These are phyloP conservation scores for Asterochloris sp. DNA, from an alignment of 139 green algal genomes.

Conservation along the genomic window DNA sequence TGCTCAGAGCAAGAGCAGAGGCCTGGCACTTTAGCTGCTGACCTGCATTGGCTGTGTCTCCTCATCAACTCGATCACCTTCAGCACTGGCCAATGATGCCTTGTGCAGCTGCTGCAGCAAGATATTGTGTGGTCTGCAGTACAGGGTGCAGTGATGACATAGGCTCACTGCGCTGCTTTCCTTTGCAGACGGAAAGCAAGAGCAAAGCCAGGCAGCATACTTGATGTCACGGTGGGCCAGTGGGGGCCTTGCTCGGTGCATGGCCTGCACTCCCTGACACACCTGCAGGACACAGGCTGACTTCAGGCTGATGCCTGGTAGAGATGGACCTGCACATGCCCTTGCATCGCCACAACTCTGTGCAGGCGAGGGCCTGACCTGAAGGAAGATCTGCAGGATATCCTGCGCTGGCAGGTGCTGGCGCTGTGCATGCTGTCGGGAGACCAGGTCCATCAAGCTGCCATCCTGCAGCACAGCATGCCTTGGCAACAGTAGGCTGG, in stretches of 20 bases:
- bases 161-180: neutral
- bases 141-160: neutral
- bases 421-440: constrained; percentile 20
- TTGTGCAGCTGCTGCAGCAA: constrained; percentile 41
- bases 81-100: too few species aligned
- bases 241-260: constrained; percentile 57
- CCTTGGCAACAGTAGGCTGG: too few species aligned
- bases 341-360: neutral
- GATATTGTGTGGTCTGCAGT: constrained; percentile 69
- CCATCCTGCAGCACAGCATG: constrained; percentile 32
- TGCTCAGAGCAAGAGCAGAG: too few species aligned
- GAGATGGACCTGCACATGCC: neutral
- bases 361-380: constrained; percentile 37
- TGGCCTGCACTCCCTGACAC: constrained; percentile 47
- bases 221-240: constrained; percentile 86
- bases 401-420: constrained; percentile 31
- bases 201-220: neutral
- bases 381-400: constrained; percentile 54
- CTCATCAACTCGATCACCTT: too few species aligned
- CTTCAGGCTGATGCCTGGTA: neutral
- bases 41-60: too few species aligned
- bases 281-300: constrained; percentile 42
- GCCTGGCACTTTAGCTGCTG: too few species aligned
- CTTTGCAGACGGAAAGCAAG: neutral
- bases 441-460: constrained; percentile 47